Evolutionary conservation across 2,329 filamentous ascomycete genomes (phyloP).

Genomic region (Karstenula rhodostoma): DNA sequence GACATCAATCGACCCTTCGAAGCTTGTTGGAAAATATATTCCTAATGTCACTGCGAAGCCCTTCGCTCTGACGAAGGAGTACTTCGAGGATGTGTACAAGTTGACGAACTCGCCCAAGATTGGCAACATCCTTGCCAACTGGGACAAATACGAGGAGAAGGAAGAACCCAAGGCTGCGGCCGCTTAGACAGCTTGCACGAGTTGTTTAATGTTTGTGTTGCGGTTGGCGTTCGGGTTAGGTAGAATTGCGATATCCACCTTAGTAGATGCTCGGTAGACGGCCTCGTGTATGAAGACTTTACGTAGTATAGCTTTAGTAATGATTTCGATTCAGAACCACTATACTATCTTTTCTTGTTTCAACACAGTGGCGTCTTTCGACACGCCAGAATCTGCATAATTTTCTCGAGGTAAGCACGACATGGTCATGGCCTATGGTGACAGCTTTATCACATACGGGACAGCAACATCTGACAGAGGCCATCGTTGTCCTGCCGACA

Average conservation of each 20-base stretch:
- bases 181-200: conserved; percentile 14
- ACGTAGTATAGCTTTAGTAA: conserved; percentile 14
- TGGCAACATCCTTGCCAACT: conserved; percentile 82
- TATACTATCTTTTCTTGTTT: background rate
- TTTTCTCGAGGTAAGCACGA: too few species aligned
- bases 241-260: conserved; percentile 20
- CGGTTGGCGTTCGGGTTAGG: conserved; percentile 12
- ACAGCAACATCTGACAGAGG: too few species aligned
- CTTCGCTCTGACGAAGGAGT: conserved; percentile 96
- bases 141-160: conserved; percentile 61
- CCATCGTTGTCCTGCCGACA: too few species aligned
- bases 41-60: conserved; percentile 97
- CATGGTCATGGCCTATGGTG: too few species aligned
- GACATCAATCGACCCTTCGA: conserved; percentile 96
- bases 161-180: conserved; percentile 39
- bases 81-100: conserved; percentile 98
- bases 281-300: conserved; percentile 9
- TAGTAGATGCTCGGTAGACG: conserved; percentile 12
- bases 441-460: too few species aligned
- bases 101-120: conserved; percentile 85
- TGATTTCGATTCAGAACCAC: background rate
- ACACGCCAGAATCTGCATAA: too few species aligned
- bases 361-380: too few species aligned
- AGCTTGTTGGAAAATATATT: conserved; percentile 98
- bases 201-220: conserved; percentile 6